Conservation (phyloP, 176 grass and related monocot genomes). For the Ensete ventricosum region DNA sequence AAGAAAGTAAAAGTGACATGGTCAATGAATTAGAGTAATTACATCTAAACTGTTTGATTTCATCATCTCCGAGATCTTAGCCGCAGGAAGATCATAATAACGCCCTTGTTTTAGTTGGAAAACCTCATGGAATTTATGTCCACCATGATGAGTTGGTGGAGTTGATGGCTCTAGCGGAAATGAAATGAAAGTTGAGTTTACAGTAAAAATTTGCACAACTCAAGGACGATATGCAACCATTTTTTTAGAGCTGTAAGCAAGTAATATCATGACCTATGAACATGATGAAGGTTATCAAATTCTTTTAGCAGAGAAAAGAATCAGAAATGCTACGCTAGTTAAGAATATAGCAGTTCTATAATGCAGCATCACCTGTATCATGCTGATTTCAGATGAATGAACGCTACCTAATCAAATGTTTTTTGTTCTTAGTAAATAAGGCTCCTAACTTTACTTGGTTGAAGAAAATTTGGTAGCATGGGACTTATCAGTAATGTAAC, state of each 20-base stretch:
- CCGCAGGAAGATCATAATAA: constrained; percentile 65
- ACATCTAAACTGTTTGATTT: constrained; percentile 90
- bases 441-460: no score
- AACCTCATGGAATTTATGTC: constrained; percentile 58
- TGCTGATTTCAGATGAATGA: neutral
- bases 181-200: constrained; percentile 11
- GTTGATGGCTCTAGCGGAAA: constrained; percentile 20
- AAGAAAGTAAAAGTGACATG: neutral
- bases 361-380: neutral
- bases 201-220: neutral
- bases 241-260: neutral
- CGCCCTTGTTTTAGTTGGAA: constrained; percentile 61
- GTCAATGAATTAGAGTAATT: constrained; percentile 32
- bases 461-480: no score
- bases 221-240: neutral
- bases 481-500: no score
- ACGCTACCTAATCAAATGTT: neutral
- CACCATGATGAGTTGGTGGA: constrained; percentile 28
- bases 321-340: neutral
- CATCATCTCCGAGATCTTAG: constrained; percentile 89
- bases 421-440: no score
- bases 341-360: neutral
- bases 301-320: neutral
- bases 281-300: neutral
- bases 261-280: neutral